Base-by-base conservation (phyloP, 768 basidiomycete species). In the Austroboletus festivus region DNA sequence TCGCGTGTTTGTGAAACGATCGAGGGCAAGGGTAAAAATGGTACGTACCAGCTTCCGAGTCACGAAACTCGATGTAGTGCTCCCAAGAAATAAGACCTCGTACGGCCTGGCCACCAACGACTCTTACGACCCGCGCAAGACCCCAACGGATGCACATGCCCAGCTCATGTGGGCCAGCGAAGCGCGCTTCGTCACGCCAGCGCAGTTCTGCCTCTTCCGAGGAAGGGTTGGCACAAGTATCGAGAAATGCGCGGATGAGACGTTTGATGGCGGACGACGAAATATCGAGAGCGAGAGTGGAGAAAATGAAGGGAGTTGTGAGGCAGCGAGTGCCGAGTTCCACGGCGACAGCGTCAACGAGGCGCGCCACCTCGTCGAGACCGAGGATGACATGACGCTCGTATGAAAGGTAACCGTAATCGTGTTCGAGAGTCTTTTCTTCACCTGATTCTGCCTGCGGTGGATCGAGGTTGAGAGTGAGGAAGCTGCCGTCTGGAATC, bases 121-220 rank as follows among this genome's bases (percentile, higher is more conserved):
- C 77, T 40, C 91, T 69, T 30, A 90, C 78, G 39, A 91, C 80
- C 21, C 93, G 73, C 3, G 84, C 87, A 5, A 98, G 77, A 26
- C 85, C 91, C 96, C 96, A 99, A 20, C 94, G 83, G 26, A 98
- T 73, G 58, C 86, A 81, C 85, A 94, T 93, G 5, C 86, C 93
- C 13, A 98, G 73, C 60, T 96, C 90, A 52, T 94, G 85, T 11
- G 90, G 85, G 5, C 82, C 84, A 0, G 92, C 89, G 60, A 95
- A 89, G 28, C 73, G 71, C 2, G 92, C 85, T 62, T 97, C 93
- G 56, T 92, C 85, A 37, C 79, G 74, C 83, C 85, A 90, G 44
- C 74, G 73, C 21, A 58, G 59, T 40, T 86, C 83, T 8, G 76
- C 79, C 12, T 72, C 72, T 23, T 34, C 2, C 11, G 64, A 67